Percentiles rank a stretch among this genome's conserved stretches.
These are phyloP conservation scores for Rhodotorula kratochvilovae DNA, from an alignment of 768 basidiomycete genomes.

Conservation along the genomic window DNA sequence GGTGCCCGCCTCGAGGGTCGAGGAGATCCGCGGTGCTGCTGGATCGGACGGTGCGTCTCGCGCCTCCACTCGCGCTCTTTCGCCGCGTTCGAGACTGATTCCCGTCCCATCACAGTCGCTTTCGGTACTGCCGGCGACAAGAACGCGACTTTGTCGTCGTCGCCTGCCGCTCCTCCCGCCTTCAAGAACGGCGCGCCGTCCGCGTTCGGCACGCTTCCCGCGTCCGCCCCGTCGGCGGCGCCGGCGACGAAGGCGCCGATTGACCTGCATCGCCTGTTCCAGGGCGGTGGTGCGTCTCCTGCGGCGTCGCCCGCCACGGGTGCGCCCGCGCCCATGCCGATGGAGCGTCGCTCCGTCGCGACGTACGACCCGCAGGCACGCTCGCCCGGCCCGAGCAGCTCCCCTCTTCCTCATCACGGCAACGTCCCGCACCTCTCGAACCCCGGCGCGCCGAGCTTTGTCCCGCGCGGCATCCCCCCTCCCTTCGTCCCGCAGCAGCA, in stretches of 20 bases:
- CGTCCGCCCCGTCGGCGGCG: conserved; percentile 10
- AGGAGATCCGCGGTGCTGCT: conserved; percentile 27
- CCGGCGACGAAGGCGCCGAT: conserved; percentile 18
- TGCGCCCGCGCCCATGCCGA: conserved; percentile 1
- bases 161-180: conserved; percentile 35
- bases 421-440: conserved; percentile 23
- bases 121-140: conserved; percentile 40
- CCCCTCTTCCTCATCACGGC: conserved; percentile 16
- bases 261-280: conserved; percentile 41
- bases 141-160: conserved; percentile 35
- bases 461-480: conserved; percentile 21
- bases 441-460: conserved; percentile 14
- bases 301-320: conserved; percentile 11
- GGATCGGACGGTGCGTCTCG: conserved; percentile 24
- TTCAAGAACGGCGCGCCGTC: conserved; percentile 22
- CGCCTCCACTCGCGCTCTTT: neutral
- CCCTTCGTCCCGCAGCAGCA: conserved; percentile 26
- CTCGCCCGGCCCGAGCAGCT: conserved; percentile 27
- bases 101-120: conserved; percentile 1
- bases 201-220: conserved; percentile 29
- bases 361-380: conserved; percentile 33
- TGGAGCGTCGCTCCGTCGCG: conserved; percentile 27
- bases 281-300: conserved; percentile 3
- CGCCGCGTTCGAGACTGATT: neutral
- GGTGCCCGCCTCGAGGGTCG: conserved; percentile 25